Evolutionary conservation across 139 green algal genomes (phyloP).

Genomic region (Nannochloris sp.): DNA sequence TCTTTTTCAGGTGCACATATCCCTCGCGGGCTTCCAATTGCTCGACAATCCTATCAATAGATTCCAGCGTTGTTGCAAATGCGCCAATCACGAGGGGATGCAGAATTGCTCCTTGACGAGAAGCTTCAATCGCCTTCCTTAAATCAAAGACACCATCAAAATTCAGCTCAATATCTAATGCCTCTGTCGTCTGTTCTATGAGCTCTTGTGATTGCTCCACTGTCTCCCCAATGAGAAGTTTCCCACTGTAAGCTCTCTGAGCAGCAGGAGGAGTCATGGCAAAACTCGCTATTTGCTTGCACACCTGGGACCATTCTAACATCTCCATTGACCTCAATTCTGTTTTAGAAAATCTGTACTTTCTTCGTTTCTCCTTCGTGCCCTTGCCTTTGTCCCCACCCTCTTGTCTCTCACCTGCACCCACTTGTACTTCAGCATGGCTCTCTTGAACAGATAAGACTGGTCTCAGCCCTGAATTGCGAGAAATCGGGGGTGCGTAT

Average conservation of each 20-base stretch:
- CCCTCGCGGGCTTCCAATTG: background rate
- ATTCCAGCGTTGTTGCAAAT: slow-evolving; percentile 46
- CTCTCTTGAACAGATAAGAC: no score
- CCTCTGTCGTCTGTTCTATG: slow-evolving; percentile 65
- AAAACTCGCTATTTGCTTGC: slow-evolving; percentile 65
- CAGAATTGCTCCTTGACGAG: slow-evolving; percentile 25
- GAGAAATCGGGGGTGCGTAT: no score
- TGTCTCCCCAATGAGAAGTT: slow-evolving; percentile 37
- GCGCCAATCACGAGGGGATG: slow-evolving; percentile 57
- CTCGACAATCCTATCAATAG: background rate
- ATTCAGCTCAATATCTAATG: slow-evolving; percentile 9
- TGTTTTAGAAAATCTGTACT: background rate
- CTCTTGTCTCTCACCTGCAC: background rate
- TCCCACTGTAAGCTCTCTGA: slow-evolving; percentile 18
- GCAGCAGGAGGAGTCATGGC: slow-evolving; percentile 53
- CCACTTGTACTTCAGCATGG: no score
- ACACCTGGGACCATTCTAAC: slow-evolving; percentile 62
- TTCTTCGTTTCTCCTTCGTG: background rate
- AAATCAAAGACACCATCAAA: slow-evolving; percentile 49
- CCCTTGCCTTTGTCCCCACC: background rate
- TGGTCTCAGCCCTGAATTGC: no score
- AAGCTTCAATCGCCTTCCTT: slow-evolving; percentile 39
- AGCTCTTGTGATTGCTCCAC: slow-evolving; percentile 47
- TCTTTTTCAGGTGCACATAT: background rate
- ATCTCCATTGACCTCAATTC: slow-evolving; percentile 42